Evolutionary conservation across 805 yeast genomes (phyloP), one percentile per base, ranked within the genome.

Genomic region (Monosporozyma aerobia): DNA sequence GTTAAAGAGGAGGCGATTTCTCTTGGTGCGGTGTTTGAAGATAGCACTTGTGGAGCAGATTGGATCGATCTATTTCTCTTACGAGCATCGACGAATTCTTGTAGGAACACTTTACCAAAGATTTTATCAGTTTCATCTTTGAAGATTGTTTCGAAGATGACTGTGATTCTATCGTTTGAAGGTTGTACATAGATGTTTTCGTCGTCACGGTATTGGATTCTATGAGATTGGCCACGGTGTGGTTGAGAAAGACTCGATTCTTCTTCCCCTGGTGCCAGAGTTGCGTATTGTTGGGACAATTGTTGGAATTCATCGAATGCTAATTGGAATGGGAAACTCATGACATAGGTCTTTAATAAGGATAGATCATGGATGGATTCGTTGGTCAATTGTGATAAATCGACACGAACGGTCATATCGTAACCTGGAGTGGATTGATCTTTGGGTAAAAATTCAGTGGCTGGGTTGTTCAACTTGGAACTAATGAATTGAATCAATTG

Each of bases 41-140:
- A 90, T 62, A 94, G 78, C 51, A 94, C 99, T 74, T 94, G 99
- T 16, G 99, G 99, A 1, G 98, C 97, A 49, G 94, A 90, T 72
- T 94, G 99, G 55, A 94, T 92, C 5, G 95, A 86, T 69, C 97
- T 80, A 67, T 87, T 87, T 68, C 96, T 79, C 69, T 85, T 85
- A 71, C 99, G 82, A 10, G 98, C 97, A 69, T 90, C 97, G 46
- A 90, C 96, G 68, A 90, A 90, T 72, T 90, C 97, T 67, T 89
- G 96, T 57, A 89, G 73, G 64, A 89, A 89, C 39, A 89, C 95
- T 69, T 85, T 88, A 44, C 95, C 95, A 60, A 88, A 86, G 51
- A 87, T 78, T 67, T 87, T 89, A 71, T 94, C 99, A 3, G 98
- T 94, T 69, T 94, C 98, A 70, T 94, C 99, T 65, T 87, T 85